Evolutionary conservation across 176 grass and related monocot species (phyloP), one percentile per base, ranked within the genome.

Genomic region (Rhynchospora breviuscula): DNA sequence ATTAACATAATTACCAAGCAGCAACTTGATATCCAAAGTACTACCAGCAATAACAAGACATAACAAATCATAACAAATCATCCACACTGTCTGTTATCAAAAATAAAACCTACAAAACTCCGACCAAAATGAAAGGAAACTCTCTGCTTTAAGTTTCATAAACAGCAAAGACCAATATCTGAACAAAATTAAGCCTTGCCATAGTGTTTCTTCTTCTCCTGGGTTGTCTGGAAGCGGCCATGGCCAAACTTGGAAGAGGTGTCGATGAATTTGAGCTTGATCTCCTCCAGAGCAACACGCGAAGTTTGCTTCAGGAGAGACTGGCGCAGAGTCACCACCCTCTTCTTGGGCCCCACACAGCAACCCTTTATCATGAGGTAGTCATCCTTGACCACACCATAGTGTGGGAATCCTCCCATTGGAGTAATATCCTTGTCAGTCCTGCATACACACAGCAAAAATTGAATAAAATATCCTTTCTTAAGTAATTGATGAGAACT

Each of bases 301-400:
- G 90, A 95, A 12, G 95, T 98, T 80, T 98, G 95, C 77, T 91
- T 93, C 19, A 98, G 79, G 15, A 98, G 87, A 74, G 90, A 95
- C 66, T 91, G 95, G 59, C 95, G 95, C 8, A 98, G 92, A 59
- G 95, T 98, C 1, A 98, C 89, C 2, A 98, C 95, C 5, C 95
- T 91, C 87, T 98, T 98, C 92, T 98, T 98, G 0, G 95, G 95
- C 1, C 95, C 95, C 0, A 98, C 92, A 1, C 89, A 93, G 85
- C 95, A 94, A 19, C 95, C 95, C 89, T 94, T 98, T 79, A 98
- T 98, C 90, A 98, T 91, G 52, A 98, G 57, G 85, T 98, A 98
- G 31, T 98, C 92, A 1, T 83, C 90, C 86, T 98, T 98, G 54
- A 98, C 95, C 0, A 93, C 66, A 87, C 95, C 95, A 18, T 95